phyloP scores from a whole-genome alignment of 164 flowering plant genomes.

The Santalum album region DNA sequence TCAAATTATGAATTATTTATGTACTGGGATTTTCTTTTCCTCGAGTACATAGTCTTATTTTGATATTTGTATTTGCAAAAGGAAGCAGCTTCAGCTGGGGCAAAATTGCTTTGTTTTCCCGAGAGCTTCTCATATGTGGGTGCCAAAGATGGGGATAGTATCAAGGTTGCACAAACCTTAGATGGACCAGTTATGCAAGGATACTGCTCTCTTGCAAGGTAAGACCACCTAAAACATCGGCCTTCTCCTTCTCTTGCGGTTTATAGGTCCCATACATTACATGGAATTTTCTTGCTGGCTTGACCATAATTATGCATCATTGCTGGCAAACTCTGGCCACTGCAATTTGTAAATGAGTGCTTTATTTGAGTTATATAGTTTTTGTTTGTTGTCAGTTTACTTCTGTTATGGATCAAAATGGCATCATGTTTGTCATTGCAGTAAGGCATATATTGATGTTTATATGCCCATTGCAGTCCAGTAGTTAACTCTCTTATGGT shows the following conservation, averaged over 20 bases:
- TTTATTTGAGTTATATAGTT: neutral
- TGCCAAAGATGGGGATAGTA: slow-evolving; percentile 56
- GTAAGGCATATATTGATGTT: no score
- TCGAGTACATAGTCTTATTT: no score
- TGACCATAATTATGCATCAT: no score
- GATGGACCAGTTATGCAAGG: slow-evolving; percentile 83
- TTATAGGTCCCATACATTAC: neutral
- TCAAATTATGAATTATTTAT: no score
- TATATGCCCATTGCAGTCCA: no score
- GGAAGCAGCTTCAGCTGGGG: slow-evolving; percentile 91
- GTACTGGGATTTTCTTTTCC: no score
- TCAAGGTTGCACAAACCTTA: slow-evolving; percentile 59
- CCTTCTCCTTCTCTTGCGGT: neutral
- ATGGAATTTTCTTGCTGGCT: neutral
- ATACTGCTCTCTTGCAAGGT: slow-evolving; percentile 88
- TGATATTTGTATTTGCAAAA: slow-evolving; percentile 17
- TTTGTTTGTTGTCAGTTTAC: neutral
- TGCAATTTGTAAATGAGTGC: no score
- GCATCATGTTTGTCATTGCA: no score
- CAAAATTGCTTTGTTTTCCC: slow-evolving; percentile 77
- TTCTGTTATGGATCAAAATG: neutral
- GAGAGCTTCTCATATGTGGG: slow-evolving; percentile 77
- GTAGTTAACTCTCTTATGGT: neutral
- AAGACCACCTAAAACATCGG: neutral
- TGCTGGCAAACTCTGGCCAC: no score